phyloP scores from a whole-genome alignment of 2,329 filamentous ascomycete species.

The Colletotrichum musicola region DNA sequence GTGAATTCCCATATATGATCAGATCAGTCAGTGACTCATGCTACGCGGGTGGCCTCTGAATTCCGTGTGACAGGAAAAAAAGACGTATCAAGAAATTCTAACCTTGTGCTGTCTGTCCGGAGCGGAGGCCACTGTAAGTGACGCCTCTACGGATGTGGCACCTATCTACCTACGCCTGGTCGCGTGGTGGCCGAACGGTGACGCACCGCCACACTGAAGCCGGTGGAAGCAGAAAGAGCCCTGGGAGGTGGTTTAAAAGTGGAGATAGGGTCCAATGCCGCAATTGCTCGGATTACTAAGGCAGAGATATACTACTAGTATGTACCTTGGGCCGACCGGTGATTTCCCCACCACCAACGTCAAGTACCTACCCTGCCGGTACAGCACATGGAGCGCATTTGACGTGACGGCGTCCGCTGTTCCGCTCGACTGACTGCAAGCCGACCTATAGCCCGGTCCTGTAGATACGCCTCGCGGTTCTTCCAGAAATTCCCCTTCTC shows the following conservation, averaged over 20 bases:
- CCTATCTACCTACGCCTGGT: no score
- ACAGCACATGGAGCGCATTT: not conserved
- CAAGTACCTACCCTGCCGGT: conserved; percentile 11
- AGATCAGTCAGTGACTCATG: no score
- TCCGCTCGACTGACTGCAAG: not conserved
- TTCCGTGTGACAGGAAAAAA: no score
- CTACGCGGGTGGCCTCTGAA: no score
- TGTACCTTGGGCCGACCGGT: not conserved
- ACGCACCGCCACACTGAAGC: conserved; percentile 37
- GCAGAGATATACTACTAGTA: not conserved
- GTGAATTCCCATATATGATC: no score
- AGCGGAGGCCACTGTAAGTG: no score
- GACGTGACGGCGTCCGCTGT: not conserved
- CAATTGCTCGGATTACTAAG: conserved; percentile 26
- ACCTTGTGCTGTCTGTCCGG: no score
- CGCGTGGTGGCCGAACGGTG: no score
- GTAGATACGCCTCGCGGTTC: not conserved
- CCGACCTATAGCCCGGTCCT: not conserved
- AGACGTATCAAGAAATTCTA: no score
- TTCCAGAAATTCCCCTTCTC: not conserved
- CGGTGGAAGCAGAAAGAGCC: conserved; percentile 27
- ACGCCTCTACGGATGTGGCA: no score
- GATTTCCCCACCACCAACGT: conserved; percentile 30
- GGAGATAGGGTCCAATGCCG: conserved; percentile 15
- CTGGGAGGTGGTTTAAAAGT: conserved; percentile 8